Conservation (phyloP, 192 early-diverging fungal species). For the Podila horticola region DNA sequence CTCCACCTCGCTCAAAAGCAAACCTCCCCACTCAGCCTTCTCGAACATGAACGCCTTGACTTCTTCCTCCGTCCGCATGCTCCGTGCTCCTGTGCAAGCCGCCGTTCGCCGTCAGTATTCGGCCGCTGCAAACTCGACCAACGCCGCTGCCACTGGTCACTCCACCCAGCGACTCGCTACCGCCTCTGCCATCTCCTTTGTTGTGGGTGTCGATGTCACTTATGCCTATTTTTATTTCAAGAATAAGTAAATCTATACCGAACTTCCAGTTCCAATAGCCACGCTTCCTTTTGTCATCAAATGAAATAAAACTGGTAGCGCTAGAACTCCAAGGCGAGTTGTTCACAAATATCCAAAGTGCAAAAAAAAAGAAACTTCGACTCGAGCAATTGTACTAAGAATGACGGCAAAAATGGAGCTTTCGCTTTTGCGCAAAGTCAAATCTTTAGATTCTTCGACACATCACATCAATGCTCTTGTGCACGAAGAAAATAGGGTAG, state of each 20-base stretch:
- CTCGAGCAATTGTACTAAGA: no score
- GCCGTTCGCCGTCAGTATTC: constrained; percentile 21
- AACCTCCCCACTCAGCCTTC: neutral
- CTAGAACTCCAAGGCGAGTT: no score
- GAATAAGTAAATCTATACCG: neutral
- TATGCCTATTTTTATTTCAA: constrained; percentile 32
- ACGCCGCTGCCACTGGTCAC: constrained; percentile 9
- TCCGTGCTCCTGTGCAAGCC: constrained; percentile 13
- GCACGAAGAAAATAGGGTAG: no score
- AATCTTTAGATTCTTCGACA: no score
- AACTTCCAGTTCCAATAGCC: neutral
- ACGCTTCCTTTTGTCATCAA: no score
- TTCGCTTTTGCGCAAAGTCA: no score
- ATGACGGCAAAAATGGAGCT: no score
- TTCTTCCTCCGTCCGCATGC: constrained; percentile 1
- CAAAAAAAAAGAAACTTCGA: no score
- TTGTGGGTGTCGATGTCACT: constrained; percentile 29
- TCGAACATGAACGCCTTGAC: constrained; percentile 6
- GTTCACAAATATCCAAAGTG: no score
- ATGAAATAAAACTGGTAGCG: no score
- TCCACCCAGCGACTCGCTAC: constrained; percentile 16
- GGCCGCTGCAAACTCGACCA: neutral
- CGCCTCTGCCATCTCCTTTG: constrained; percentile 8
- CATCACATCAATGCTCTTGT: no score
- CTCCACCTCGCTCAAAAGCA: neutral